Conservation (phyloP, 495 filamentous ascomycete genomes). For the Aspergillus homomorphus region DNA sequence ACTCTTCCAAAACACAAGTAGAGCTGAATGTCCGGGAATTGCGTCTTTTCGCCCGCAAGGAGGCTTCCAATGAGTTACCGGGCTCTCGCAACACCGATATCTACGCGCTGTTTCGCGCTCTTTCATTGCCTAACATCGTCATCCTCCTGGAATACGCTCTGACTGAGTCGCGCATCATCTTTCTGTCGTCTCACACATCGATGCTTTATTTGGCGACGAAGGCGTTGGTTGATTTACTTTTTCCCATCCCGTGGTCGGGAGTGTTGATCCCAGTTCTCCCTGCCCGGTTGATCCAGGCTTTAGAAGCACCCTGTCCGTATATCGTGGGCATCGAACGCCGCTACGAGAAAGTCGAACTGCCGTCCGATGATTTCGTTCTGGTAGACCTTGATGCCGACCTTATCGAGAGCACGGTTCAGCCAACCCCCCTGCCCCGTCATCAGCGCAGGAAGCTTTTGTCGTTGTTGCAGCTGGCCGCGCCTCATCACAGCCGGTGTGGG, state of each 20-base stretch:
- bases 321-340: conserved; percentile 93
- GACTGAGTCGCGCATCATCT: conserved; percentile 91
- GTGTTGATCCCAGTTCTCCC: conserved; percentile 92
- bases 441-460: conserved; percentile 87
- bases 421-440: conserved; percentile 76
- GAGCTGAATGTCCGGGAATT: conserved; percentile 88
- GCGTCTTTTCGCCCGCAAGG: conserved; percentile 86
- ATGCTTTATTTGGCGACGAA: conserved; percentile 93
- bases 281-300: conserved; percentile 77
- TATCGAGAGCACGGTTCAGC: conserved; percentile 75
- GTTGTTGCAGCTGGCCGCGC: conserved; percentile 83
- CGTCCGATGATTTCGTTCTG: conserved; percentile 94
- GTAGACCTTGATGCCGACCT: conserved; percentile 89
- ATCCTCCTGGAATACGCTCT: conserved; percentile 90
- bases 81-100: conserved; percentile 89
- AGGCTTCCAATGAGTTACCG: conserved; percentile 90
- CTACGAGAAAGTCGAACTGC: conserved; percentile 87
- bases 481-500: conserved; percentile 82
- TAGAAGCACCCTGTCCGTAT: conserved; percentile 95
- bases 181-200: conserved; percentile 89
- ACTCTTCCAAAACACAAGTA: conserved; percentile 91
- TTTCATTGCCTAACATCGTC: conserved; percentile 88
- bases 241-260: conserved; percentile 87
- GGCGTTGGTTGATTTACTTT: conserved; percentile 78
- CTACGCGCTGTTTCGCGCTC: conserved; percentile 84